These are phyloP conservation scores for Candida xiaguanensis DNA, from an alignment of 805 yeast genomes.

Conservation along the genomic window DNA sequence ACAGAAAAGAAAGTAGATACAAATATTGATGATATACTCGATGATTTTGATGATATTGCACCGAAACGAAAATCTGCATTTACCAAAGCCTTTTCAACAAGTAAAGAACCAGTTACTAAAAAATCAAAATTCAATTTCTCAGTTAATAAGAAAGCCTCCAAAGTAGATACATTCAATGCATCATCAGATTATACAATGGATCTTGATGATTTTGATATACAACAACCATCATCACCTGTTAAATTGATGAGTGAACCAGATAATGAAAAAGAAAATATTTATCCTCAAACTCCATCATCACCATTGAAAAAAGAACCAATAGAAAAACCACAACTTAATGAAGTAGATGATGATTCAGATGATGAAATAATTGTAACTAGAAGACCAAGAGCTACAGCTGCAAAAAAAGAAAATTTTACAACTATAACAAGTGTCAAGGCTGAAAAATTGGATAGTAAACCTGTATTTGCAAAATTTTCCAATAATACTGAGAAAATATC, in stretches of 20 bases:
- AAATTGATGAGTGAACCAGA: slow-evolving; percentile 13
- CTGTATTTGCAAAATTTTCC: slow-evolving; percentile 15
- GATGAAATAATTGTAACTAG: slow-evolving; percentile 55
- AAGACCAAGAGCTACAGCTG: slow-evolving; percentile 43
- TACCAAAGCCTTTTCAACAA: slow-evolving; percentile 1
- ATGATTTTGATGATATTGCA: slow-evolving; percentile 40
- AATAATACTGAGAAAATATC: slow-evolving; percentile 34
- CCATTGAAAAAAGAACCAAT: slow-evolving; percentile 4
- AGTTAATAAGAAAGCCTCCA: slow-evolving; percentile 18
- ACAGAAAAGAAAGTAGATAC: slow-evolving; percentile 40
- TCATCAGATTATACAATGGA: slow-evolving; percentile 22
- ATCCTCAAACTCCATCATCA: slow-evolving; percentile 7
- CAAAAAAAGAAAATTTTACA: slow-evolving; percentile 26
- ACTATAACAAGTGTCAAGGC: slow-evolving; percentile 41
- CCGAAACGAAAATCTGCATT: slow-evolving; percentile 8
- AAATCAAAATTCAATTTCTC: slow-evolving; percentile 26
- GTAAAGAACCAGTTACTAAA: slow-evolving; percentile 14
- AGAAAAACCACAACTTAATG: slow-evolving; percentile 5
- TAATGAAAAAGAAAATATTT: slow-evolving; percentile 14
- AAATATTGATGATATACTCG: slow-evolving; percentile 63
- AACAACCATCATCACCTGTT: slow-evolving; percentile 35
- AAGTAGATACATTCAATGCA: slow-evolving; percentile 22
- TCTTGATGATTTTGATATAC: slow-evolving; percentile 12
- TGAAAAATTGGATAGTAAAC: slow-evolving; percentile 21
- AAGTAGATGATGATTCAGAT: slow-evolving; percentile 43